A percentile compares a stretch with the other conserved stretches of the same genome.
Evolutionary conservation across 1,284 basidiomycete genomes (phyloP).

Genomic region (Ustilago cynodontis): DNA sequence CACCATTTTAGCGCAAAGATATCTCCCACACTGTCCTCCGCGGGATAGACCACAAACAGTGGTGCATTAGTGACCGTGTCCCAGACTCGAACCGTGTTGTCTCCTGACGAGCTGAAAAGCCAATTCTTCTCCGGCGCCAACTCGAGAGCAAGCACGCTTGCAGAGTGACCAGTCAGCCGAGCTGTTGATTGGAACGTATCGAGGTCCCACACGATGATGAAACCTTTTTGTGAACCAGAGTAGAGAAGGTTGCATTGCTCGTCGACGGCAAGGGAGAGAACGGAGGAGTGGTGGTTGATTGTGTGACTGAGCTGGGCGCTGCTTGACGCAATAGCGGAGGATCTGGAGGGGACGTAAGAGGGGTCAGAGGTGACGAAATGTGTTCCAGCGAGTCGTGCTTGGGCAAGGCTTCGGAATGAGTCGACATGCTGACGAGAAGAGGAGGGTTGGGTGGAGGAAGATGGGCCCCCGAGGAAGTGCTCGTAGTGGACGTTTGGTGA

Average conservation of each 20-base stretch:
- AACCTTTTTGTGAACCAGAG: constrained; percentile 55
- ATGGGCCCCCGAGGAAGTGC: constrained; percentile 16
- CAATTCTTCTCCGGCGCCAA: constrained; percentile 75
- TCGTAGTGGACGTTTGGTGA: constrained; percentile 58
- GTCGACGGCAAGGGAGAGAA: constrained; percentile 63
- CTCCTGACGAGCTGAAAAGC: constrained; percentile 62
- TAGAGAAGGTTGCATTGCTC: constrained; percentile 49
- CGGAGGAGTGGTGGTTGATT: constrained; percentile 53
- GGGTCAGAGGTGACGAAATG: neutral
- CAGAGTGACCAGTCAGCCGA: constrained; percentile 78
- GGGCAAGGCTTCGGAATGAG: constrained; percentile 16
- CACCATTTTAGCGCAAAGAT: constrained; percentile 86
- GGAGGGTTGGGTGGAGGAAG: constrained; percentile 12
- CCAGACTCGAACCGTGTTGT: constrained; percentile 79
- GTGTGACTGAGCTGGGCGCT: constrained; percentile 48
- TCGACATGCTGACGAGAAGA: constrained; percentile 18
- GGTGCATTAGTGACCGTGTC: constrained; percentile 79
- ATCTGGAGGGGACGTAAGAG: neutral
- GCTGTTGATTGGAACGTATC: constrained; percentile 47
- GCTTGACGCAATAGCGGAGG: constrained; percentile 5
- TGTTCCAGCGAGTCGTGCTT: constrained; percentile 9
- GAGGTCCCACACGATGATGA: constrained; percentile 62
- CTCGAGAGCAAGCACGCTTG: constrained; percentile 85
- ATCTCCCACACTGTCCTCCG: constrained; percentile 88
- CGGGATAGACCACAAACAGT: constrained; percentile 84